phyloP scores from a whole-genome alignment of 176 grass and related monocot genomes.

The Elaeis guineensis region DNA sequence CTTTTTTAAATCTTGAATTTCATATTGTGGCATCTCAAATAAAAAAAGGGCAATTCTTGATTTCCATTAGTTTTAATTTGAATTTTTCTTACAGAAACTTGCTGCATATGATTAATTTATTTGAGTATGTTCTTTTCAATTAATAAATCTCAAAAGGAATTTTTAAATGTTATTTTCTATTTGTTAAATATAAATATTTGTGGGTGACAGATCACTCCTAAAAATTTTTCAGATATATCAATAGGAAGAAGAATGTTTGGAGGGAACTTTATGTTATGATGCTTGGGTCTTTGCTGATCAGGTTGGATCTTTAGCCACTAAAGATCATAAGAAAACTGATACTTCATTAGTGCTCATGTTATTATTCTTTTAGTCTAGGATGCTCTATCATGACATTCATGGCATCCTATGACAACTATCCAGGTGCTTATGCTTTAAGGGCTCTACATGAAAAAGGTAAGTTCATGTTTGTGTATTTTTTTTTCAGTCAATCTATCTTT shows the following conservation, averaged over 20 bases:
- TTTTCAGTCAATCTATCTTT: too few relatives aligned
- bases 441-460: conserved; percentile 79
- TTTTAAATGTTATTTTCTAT: too few relatives aligned
- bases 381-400: conserved; percentile 65
- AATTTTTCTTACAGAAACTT: too few relatives aligned
- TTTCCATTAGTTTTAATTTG: too few relatives aligned
- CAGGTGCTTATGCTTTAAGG: conserved; percentile 86
- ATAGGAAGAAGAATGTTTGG: conserved; percentile 86
- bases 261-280: conserved; percentile 66
- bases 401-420: conserved; percentile 98
- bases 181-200: too few relatives aligned
- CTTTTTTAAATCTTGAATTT: too few relatives aligned
- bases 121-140: too few relatives aligned
- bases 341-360: conserved; percentile 21
- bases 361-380: conserved; percentile 62
- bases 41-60: too few relatives aligned
- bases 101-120: too few relatives aligned
- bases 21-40: too few relatives aligned
- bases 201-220: background rate
- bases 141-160: too few relatives aligned
- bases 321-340: background rate
- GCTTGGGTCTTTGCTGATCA: conserved; percentile 68
- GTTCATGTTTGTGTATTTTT: background rate
- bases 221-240: conserved; percentile 67
- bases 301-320: conserved; percentile 33